phyloP scores from a whole-genome alignment of 345 rosid genomes.

The Acer saccharum region DNA sequence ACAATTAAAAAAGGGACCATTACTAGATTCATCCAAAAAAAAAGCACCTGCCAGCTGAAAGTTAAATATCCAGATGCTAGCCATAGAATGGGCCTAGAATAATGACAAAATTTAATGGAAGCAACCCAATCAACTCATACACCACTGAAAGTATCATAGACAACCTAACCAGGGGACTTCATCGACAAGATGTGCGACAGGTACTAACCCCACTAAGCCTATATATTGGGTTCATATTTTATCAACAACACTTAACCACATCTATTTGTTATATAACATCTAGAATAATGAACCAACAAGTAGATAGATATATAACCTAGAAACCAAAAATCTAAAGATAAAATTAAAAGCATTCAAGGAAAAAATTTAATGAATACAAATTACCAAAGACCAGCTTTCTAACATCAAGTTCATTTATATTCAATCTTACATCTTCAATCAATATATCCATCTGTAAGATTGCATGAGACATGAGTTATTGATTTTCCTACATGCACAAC shows the following conservation, averaged over 20 bases:
- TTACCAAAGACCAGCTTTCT: background rate
- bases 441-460: background rate
- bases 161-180: background rate
- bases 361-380: background rate
- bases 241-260: background rate
- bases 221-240: background rate
- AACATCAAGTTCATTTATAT: background rate
- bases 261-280: constrained; percentile 1
- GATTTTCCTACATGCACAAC: background rate
- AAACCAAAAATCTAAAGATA: background rate
- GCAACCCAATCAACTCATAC: background rate
- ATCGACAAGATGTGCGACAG: background rate
- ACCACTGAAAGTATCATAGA: constrained; percentile 3
- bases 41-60: background rate
- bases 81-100: background rate
- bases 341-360: background rate
- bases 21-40: background rate
- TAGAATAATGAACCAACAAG: background rate
- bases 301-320: background rate
- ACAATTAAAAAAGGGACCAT: background rate
- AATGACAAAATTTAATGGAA: constrained; percentile 6
- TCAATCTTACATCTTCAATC: background rate
- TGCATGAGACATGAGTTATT: background rate
- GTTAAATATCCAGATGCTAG: background rate
- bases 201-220: background rate